phyloP scores from a whole-genome alignment of 495 filamentous ascomycete genomes.

The Neurospora tetrasperma region DNA sequence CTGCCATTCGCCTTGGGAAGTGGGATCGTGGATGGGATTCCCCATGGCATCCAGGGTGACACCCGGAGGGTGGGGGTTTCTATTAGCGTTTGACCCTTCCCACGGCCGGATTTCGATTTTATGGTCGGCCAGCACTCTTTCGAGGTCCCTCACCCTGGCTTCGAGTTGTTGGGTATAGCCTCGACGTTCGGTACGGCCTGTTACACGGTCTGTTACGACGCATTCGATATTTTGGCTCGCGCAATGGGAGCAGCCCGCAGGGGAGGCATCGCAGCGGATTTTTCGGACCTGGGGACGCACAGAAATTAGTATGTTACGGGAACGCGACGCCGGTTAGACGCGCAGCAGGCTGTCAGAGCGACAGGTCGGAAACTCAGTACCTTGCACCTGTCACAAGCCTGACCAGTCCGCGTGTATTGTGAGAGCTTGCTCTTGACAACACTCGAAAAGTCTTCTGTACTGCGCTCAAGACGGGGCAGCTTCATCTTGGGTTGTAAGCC shows the following conservation, averaged over 20 bases:
- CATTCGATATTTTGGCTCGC: conserved; percentile 60
- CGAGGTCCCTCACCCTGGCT: conserved; percentile 31
- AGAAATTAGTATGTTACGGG: neutral
- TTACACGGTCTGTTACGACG: conserved; percentile 76
- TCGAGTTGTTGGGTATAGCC: conserved; percentile 62
- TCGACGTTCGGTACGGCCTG: conserved; percentile 67
- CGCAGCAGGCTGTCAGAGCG: neutral
- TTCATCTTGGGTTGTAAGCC: conserved; percentile 30
- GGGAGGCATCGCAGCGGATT: conserved; percentile 68
- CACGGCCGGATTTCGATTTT: conserved; percentile 31
- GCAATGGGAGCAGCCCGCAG: conserved; percentile 67
- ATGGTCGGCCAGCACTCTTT: conserved; percentile 33
- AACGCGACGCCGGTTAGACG: neutral
- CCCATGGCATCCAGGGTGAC: conserved; percentile 17
- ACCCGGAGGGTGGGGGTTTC: conserved; percentile 21
- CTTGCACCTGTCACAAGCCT: conserved; percentile 89
- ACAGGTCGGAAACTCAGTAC: conserved; percentile 36
- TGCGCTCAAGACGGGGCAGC: conserved; percentile 36
- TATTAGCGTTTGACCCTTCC: conserved; percentile 19
- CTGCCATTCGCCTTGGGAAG: conserved; percentile 30
- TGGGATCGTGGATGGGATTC: conserved; percentile 20
- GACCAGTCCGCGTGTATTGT: conserved; percentile 61
- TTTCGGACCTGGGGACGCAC: conserved; percentile 54
- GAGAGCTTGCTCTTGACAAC: conserved; percentile 54
- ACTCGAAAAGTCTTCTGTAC: conserved; percentile 54